Percentiles rank a stretch among this genome's conserved stretches.
These are phyloP conservation scores for Lasiosphaeris hirsuta DNA, from an alignment of 495 filamentous ascomycete genomes.

Conservation along the genomic window DNA sequence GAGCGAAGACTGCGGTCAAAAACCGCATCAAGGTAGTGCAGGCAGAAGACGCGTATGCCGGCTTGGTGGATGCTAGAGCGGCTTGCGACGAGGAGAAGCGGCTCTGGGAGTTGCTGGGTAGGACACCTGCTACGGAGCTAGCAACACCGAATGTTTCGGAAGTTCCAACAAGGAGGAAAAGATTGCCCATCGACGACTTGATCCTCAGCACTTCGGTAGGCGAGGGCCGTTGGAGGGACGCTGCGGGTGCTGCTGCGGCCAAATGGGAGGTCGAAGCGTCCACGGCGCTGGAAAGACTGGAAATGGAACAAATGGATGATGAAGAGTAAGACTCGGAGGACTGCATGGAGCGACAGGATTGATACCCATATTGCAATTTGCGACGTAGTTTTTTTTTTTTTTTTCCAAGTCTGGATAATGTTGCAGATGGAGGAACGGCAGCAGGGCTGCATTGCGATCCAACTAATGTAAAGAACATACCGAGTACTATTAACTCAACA, in stretches of 20 bases:
- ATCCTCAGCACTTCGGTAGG: slow-evolving; percentile 49
- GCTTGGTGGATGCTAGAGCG: slow-evolving; percentile 49
- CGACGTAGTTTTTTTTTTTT: background rate
- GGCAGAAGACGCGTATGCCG: slow-evolving; percentile 50
- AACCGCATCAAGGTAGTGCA: slow-evolving; percentile 32
- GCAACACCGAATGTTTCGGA: slow-evolving; percentile 27
- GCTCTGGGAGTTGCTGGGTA: slow-evolving; percentile 52
- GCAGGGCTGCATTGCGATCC: too few species aligned
- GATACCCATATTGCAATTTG: background rate
- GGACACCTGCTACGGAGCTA: slow-evolving; percentile 59
- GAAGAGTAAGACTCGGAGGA: background rate
- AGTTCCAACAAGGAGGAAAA: background rate
- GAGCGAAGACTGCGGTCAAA: slow-evolving; percentile 17
- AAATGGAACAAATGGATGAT: background rate
- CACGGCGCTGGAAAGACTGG: background rate
- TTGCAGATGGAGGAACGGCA: too few species aligned
- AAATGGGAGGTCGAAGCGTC: slow-evolving; percentile 7
- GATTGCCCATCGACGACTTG: slow-evolving; percentile 15
- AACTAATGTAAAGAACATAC: background rate
- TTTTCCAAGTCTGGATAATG: too few species aligned
- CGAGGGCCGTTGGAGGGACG: slow-evolving; percentile 12
- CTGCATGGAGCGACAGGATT: background rate
- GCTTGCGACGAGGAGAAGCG: slow-evolving; percentile 53
- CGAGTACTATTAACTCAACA: background rate
- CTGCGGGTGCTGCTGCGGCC: background rate